phyloP scores from a whole-genome alignment of 371 early-diverging fungal genomes.

The Mortierella sp. region DNA sequence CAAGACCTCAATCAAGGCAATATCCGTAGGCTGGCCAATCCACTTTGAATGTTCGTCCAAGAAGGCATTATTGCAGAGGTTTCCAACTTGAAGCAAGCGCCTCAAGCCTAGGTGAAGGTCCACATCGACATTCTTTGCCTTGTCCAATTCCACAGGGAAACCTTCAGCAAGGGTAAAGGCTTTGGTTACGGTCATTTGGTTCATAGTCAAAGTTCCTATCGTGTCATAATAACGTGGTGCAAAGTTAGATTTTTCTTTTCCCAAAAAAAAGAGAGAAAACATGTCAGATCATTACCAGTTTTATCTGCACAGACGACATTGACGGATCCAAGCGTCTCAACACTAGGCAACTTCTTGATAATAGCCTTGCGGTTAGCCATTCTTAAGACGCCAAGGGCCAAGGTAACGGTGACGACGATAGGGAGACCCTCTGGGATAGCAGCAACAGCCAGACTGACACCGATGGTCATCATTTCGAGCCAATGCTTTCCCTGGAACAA shows the following conservation, averaged over 20 bases:
- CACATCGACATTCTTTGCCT: slow-evolving; percentile 57
- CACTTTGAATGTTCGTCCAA: slow-evolving; percentile 73
- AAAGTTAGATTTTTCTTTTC: no score
- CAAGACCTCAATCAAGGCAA: slow-evolving; percentile 82
- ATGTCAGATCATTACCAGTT: slow-evolving; percentile 69
- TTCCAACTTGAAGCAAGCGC: slow-evolving; percentile 72
- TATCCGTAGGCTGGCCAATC: slow-evolving; percentile 89
- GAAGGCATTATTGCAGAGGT: slow-evolving; percentile 85
- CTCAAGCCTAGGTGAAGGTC: slow-evolving; percentile 61
- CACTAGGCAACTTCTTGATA: slow-evolving; percentile 91
- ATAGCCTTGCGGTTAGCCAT: slow-evolving; percentile 92
- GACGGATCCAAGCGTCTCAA: slow-evolving; percentile 93
- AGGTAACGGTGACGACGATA: slow-evolving; percentile 92
- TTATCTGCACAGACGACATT: slow-evolving; percentile 95
- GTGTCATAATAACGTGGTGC: no score
- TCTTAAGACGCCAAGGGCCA: slow-evolving; percentile 90
- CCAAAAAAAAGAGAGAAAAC: no score
- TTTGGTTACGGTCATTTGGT: slow-evolving; percentile 87
- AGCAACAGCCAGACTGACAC: slow-evolving; percentile 91
- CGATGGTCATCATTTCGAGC: slow-evolving; percentile 97
- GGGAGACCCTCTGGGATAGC: slow-evolving; percentile 97
- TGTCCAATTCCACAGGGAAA: slow-evolving; percentile 72
- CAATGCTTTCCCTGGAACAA: slow-evolving; percentile 87
- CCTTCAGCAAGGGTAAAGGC: slow-evolving; percentile 76
- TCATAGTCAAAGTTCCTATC: slow-evolving; percentile 83